These are phyloP conservation scores for Amanita pallidorosea DNA, from an alignment of 768 basidiomycete genomes.

Conservation along the genomic window DNA sequence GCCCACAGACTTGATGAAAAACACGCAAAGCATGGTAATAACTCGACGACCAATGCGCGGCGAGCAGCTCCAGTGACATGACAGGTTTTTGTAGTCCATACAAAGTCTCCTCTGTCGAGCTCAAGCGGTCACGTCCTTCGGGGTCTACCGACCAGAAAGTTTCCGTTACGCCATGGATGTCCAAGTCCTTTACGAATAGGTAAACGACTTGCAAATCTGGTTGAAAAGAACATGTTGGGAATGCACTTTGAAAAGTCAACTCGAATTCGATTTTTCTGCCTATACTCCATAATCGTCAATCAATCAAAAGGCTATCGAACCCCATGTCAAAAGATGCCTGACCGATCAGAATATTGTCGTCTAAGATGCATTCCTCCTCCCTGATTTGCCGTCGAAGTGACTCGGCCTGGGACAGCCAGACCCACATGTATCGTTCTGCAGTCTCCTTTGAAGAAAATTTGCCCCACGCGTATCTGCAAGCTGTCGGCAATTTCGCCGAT, in stretches of 20 bases:
- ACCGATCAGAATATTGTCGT: no score
- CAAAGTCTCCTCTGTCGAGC: not conserved
- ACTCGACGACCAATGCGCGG: not conserved
- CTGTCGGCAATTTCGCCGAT: no score
- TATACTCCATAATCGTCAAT: no score
- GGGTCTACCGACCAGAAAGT: not conserved
- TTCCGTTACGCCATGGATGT: no score
- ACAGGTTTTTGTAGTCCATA: not conserved
- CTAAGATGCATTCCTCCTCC: not conserved
- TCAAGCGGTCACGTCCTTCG: not conserved
- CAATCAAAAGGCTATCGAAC: no score
- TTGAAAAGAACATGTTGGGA: not conserved
- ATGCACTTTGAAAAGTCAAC: not conserved
- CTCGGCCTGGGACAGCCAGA: not conserved
- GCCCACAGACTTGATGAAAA: not conserved
- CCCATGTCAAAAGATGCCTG: no score
- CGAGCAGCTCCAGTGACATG: not conserved
- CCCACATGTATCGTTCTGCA: not conserved
- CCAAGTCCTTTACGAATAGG: not conserved
- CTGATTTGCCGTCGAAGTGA: not conserved
- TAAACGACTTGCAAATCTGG: not conserved
- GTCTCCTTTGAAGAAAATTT: not conserved
- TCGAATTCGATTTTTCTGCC: no score
- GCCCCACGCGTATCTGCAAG: no score
- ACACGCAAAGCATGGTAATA: constrained; percentile 1